Evolutionary conservation across 1,139 yeast species (phyloP).

Genomic region (Pichia sp.): DNA sequence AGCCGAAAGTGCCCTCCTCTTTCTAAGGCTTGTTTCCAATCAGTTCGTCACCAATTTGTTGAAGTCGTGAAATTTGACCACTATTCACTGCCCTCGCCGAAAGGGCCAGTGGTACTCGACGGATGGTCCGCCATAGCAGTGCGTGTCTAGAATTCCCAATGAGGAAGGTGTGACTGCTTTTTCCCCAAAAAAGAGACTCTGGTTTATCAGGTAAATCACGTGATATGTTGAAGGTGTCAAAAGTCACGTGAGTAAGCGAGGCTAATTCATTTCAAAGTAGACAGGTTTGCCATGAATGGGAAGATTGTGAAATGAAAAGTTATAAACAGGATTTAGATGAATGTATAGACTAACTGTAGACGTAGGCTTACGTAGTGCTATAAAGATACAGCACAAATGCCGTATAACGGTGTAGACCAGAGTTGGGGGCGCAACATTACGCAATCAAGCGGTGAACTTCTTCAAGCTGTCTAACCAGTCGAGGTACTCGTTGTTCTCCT

Average conservation of each 20-base stretch:
- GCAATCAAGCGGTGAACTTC: slow-evolving; percentile 44
- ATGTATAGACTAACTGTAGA: too few species aligned
- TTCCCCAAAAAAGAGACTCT: too few species aligned
- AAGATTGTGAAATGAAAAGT: too few species aligned
- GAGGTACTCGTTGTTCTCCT: slow-evolving; percentile 85
- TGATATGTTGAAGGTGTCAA: background rate
- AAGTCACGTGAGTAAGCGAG: background rate
- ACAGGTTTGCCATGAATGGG: too few species aligned
- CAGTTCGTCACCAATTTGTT: too few species aligned
- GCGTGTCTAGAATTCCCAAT: background rate
- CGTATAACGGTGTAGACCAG: background rate
- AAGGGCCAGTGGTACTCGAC: too few species aligned
- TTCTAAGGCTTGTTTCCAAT: too few species aligned
- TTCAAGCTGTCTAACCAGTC: slow-evolving; percentile 68
- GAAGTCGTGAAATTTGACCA: background rate
- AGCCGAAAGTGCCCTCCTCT: too few species aligned
- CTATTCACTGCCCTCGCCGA: background rate
- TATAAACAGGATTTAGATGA: too few species aligned
- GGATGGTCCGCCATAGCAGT: background rate
- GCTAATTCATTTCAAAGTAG: too few species aligned
- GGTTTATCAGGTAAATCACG: too few species aligned
- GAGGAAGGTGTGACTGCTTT: slow-evolving; percentile 3
- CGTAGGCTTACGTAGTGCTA: too few species aligned
- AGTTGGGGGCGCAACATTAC: background rate
- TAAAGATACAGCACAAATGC: background rate